Evolutionary conservation across 78 protist species (phyloP).

Genomic region (Guillardia theta): DNA sequence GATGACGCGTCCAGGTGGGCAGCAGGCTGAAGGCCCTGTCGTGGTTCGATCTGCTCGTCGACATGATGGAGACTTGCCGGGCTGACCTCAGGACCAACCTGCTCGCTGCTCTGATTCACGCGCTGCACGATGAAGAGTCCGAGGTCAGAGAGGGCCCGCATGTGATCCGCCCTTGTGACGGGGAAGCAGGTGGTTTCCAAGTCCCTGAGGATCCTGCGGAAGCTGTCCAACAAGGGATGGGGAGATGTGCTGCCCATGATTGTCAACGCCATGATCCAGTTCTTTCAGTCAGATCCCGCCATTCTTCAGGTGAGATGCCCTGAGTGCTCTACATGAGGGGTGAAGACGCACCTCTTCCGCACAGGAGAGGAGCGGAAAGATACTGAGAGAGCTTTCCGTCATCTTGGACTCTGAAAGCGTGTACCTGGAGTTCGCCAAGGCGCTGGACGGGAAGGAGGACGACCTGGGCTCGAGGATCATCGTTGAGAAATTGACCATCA

Average conservation of each 20-base stretch:
- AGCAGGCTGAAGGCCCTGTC: not conserved
- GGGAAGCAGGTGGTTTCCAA: too few relatives aligned
- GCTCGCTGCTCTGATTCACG: not conserved
- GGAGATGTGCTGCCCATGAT: too few relatives aligned
- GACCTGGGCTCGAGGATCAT: not conserved
- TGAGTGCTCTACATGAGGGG: too few relatives aligned
- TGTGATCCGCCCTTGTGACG: too few relatives aligned
- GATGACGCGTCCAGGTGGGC: too few relatives aligned
- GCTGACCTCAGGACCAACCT: not conserved
- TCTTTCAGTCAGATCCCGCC: too few relatives aligned
- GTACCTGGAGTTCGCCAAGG: not conserved
- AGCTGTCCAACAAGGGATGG: too few relatives aligned
- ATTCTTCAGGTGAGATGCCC: too few relatives aligned
- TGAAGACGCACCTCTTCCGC: too few relatives aligned
- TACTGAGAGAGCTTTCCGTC: not conserved
- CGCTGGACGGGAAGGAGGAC: not conserved
- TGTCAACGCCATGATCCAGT: too few relatives aligned
- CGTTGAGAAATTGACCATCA: not conserved
- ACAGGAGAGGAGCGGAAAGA: not conserved
- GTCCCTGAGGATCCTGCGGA: too few relatives aligned
- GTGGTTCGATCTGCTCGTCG: constrained; percentile 23
- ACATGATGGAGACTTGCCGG: not conserved
- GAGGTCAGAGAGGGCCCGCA: too few relatives aligned
- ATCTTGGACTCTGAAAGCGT: not conserved
- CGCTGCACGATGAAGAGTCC: not conserved